phyloP scores from a whole-genome alignment of 257 asterid genomes.

The Ligustrum vulgare region DNA sequence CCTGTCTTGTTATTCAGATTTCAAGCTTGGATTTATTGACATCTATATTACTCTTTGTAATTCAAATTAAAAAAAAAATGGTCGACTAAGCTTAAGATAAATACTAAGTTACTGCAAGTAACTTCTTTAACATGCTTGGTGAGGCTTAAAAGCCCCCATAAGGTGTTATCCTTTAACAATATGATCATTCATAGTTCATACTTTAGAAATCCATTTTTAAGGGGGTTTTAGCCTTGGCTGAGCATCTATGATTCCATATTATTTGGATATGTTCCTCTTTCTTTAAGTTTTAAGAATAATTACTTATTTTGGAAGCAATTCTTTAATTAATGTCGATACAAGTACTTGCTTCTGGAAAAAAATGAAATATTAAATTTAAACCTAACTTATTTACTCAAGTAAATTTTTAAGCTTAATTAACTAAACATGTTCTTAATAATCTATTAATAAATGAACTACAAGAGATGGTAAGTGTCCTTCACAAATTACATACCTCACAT shows the following conservation, averaged over 20 bases:
- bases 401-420: background rate
- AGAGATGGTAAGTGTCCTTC: background rate
- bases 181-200: too few relatives aligned
- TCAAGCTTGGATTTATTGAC: conserved; percentile 31
- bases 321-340: background rate
- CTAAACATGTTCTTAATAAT: background rate
- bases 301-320: background rate
- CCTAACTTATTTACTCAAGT: background rate
- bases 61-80: too few relatives aligned
- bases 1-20: conserved; percentile 23
- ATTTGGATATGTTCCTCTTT: background rate
- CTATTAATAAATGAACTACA: background rate
- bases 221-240: too few relatives aligned
- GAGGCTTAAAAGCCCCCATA: too few relatives aligned
- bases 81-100: too few relatives aligned
- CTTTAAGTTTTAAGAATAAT: background rate
- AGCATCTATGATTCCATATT: too few relatives aligned
- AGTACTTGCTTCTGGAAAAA: background rate
- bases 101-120: too few relatives aligned
- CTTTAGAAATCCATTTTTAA: too few relatives aligned
- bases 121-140: background rate
- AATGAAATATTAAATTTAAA: too few relatives aligned
- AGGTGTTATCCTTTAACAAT: too few relatives aligned
- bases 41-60: conserved; percentile 13
- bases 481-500: conserved; percentile 45